Base-by-base conservation (phyloP, 202 grass and related monocot genomes). In the Sporobolus alterniflorus region DNA sequence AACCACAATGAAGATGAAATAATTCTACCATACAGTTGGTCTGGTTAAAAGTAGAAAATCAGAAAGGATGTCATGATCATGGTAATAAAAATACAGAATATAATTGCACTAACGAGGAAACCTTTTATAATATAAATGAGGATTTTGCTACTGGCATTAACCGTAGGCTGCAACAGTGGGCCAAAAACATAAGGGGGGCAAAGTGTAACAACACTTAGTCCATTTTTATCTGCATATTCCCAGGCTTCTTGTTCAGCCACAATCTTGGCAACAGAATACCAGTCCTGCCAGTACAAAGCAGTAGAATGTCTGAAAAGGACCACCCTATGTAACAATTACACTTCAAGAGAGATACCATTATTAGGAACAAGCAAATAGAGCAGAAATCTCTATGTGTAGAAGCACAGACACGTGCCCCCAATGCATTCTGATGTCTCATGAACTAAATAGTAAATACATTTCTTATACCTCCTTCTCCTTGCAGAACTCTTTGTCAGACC, bases 181-280 rank as follows among this genome's bases (percentile, higher is more conserved):
- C 87, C 89, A 20, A 92, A 60, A 2, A 90, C 92, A 22, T 90
- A 2, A 54, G 71, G 64, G 9, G 88, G 93, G 68, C 87, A 90
- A 11, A 93, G 26, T 13, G 82, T 85, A 68, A 93, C 76, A 21
- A 93, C 36, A 43, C 76, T 66, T 0, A 93, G 8, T 1, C 32
- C 83, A 26, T 67, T 76, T 69, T 89, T 87, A 32, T 56, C 69
- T 13, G 60, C 85, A 28, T 62, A 87, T 24, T 91, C 88, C 41
- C 81, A 44, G 3, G 88, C 85, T 26, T 21, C 57, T 74, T 75
- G 66, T 67, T 93, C 90, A 41, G 93, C 93, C 2, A 75, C 12
- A 67, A 69, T 76, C 50, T 96, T 93, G 61, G 81, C 75, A 49
- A 61, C 71, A 69, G 18, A 69, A 40, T 96, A 96, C 90, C 93